Evolutionary conservation across 1,284 basidiomycete genomes (phyloP).

Genomic region (Heterobasidion occidentale): DNA sequence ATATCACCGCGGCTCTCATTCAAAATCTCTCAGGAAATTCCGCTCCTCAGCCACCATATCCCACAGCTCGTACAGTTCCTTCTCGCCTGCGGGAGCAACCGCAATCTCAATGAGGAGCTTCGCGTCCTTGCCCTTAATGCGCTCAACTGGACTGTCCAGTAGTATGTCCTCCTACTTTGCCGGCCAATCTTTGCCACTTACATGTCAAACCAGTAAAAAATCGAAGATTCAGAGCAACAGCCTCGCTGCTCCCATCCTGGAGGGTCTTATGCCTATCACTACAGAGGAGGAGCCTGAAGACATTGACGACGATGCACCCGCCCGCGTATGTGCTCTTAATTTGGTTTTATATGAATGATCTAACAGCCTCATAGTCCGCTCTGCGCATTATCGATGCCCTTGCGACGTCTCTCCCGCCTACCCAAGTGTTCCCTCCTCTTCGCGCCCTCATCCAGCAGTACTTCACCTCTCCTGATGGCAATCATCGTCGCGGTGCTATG

Average conservation of each 20-base stretch:
- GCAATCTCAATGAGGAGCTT: slow-evolving; percentile 71
- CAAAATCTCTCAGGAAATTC: slow-evolving; percentile 64
- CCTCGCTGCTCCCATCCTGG: slow-evolving; percentile 83
- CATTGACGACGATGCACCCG: slow-evolving; percentile 86
- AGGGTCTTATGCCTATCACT: slow-evolving; percentile 90
- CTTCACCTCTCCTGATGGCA: slow-evolving; percentile 74
- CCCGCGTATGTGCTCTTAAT: slow-evolving; percentile 52
- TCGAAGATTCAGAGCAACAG: slow-evolving; percentile 87
- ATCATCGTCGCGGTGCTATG: slow-evolving; percentile 86
- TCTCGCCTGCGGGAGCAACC: slow-evolving; percentile 79
- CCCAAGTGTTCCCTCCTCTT: slow-evolving; percentile 94
- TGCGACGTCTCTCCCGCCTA: slow-evolving; percentile 89
- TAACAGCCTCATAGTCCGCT: slow-evolving; percentile 51
- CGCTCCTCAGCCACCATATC: slow-evolving; percentile 85
- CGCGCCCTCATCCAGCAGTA: slow-evolving; percentile 77
- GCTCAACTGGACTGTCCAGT: slow-evolving; percentile 93
- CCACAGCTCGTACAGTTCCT: slow-evolving; percentile 88
- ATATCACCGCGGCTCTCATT: background rate
- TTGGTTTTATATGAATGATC: slow-evolving; percentile 5
- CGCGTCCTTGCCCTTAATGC: slow-evolving; percentile 92
- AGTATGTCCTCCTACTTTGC: slow-evolving; percentile 36
- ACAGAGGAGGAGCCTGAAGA: slow-evolving; percentile 88
- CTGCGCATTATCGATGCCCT: slow-evolving; percentile 94
- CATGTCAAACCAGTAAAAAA: slow-evolving; percentile 67
- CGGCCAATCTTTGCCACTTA: background rate